Percentiles rank a stretch among this genome's conserved stretches.
Evolutionary conservation across 352 stramenopile species (phyloP).

Genomic region (Phytophthora tubulina): DNA sequence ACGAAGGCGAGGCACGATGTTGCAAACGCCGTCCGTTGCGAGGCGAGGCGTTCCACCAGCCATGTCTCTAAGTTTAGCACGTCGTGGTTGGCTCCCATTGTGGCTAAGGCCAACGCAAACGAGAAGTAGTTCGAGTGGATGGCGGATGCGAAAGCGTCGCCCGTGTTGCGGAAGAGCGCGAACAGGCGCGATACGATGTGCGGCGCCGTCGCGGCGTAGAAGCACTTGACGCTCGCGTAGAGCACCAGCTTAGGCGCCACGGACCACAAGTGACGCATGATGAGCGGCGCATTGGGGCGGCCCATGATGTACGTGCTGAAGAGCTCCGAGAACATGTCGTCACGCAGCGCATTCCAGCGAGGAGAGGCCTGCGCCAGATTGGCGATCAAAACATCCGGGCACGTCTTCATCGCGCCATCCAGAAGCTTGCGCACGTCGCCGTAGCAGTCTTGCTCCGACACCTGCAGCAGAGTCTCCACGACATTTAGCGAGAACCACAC

Average conservation of each 20-base stretch:
- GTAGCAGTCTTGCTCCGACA: slow-evolving; percentile 89
- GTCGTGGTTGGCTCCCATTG: slow-evolving; percentile 89
- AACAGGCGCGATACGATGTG: slow-evolving; percentile 88
- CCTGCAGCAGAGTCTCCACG: slow-evolving; percentile 80
- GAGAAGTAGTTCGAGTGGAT: slow-evolving; percentile 93
- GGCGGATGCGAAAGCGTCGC: slow-evolving; percentile 79
- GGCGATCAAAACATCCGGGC: slow-evolving; percentile 87
- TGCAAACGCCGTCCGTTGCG: slow-evolving; percentile 84
- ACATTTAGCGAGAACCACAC: slow-evolving; percentile 90
- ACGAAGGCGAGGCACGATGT: slow-evolving; percentile 88
- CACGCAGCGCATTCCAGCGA: slow-evolving; percentile 84
- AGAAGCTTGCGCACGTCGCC: slow-evolving; percentile 84
- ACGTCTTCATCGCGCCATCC: slow-evolving; percentile 84
- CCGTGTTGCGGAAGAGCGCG: slow-evolving; percentile 86
- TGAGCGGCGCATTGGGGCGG: slow-evolving; percentile 85
- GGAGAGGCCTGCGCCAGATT: slow-evolving; percentile 82
- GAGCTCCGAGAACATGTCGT: slow-evolving; percentile 90
- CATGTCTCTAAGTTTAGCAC: slow-evolving; percentile 86
- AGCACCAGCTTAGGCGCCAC: slow-evolving; percentile 88
- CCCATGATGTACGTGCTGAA: slow-evolving; percentile 90
- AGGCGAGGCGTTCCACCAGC: slow-evolving; percentile 82
- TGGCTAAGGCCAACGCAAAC: slow-evolving; percentile 82
- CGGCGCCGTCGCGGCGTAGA: slow-evolving; percentile 80
- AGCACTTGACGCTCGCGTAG: slow-evolving; percentile 90
- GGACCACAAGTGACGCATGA: slow-evolving; percentile 90